Conservation (phyloP, 495 filamentous ascomycete species). For the Aspergillus heteromorphus region DNA sequence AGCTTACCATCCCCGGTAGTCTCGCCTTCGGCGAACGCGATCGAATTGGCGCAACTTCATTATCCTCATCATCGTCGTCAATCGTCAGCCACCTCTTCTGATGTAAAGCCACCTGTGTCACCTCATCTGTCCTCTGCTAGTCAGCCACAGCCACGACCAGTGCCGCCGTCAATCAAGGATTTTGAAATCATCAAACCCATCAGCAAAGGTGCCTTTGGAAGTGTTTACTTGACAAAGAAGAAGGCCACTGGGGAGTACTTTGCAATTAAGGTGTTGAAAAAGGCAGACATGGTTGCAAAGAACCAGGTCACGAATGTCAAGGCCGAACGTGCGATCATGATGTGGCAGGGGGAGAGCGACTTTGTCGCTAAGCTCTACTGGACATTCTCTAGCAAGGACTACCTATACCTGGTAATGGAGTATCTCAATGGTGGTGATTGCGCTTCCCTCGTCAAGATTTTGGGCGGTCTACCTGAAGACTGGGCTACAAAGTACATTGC, state of each 20-base stretch:
- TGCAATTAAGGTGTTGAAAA: constrained; percentile 96
- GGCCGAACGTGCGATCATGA: constrained; percentile 99
- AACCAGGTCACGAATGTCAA: constrained; percentile 99
- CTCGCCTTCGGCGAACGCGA: constrained; percentile 76
- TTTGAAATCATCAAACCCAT: constrained; percentile 99
- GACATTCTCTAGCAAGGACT: constrained; percentile 99
- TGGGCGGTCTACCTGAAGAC: constrained; percentile 87
- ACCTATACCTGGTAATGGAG: constrained; percentile 98
- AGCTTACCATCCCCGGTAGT: constrained; percentile 77
- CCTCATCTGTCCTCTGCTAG: constrained; percentile 67
- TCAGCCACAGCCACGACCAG: constrained; percentile 73
- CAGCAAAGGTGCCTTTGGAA: constrained; percentile 97
- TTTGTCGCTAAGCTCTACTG: constrained; percentile 98
- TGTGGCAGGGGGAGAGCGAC: constrained; percentile 99
- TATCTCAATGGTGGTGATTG: constrained; percentile 98
- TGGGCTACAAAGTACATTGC: constrained; percentile 97
- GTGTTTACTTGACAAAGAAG: constrained; percentile 96
- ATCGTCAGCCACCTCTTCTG: constrained; percentile 82
- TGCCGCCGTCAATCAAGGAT: constrained; percentile 93
- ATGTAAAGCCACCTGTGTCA: constrained; percentile 67
- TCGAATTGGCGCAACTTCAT: constrained; percentile 61
- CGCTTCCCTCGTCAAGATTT: constrained; percentile 89
- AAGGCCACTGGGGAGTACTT: constrained; percentile 97
- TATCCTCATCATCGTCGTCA: constrained; percentile 81
- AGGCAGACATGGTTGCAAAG: constrained; percentile 99